Percentiles rank a stretch among this genome's conserved stretches.
phyloP scores from a whole-genome alignment of 148 eudicot species.

The Gaultheria prostrata region DNA sequence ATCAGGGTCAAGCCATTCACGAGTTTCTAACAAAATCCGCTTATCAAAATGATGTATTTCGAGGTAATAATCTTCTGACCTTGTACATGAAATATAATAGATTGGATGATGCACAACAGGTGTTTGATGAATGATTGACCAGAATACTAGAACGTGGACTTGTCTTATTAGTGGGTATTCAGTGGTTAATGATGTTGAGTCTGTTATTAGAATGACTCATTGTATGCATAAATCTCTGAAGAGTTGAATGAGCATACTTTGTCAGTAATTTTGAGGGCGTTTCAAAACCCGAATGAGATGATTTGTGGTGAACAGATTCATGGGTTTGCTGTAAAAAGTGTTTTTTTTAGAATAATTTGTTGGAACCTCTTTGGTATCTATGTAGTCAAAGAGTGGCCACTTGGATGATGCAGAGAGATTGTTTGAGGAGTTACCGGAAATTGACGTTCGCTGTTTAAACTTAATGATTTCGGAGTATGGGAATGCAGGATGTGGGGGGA shows the following conservation, averaged over 20 bases:
- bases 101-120: slow-evolving; percentile 13
- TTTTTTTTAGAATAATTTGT: slow-evolving; percentile 8
- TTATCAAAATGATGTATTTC: slow-evolving; percentile 8
- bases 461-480: slow-evolving; percentile 20
- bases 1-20: background rate
- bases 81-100: slow-evolving; percentile 5
- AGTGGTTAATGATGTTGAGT: background rate
- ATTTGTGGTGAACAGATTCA: slow-evolving; percentile 15
- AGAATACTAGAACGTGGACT: slow-evolving; percentile 18
- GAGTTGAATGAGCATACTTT: slow-evolving; percentile 23
- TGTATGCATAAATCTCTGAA: slow-evolving; percentile 9
- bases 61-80: slow-evolving; percentile 9
- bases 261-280: slow-evolving; percentile 7
- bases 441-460: slow-evolving; percentile 19
- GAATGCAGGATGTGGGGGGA: slow-evolving; percentile 11
- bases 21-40: background rate
- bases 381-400: slow-evolving; percentile 23
- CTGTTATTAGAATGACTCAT: slow-evolving; percentile 13
- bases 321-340: slow-evolving; percentile 14
- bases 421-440: slow-evolving; percentile 8
- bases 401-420: slow-evolving; percentile 18
- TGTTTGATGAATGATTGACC: slow-evolving; percentile 24
- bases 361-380: slow-evolving; percentile 19
- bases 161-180: slow-evolving; percentile 16
- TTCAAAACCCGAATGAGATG: background rate